Base-by-base conservation (phyloP, 2,329 filamentous ascomycete genomes). In the Colletotrichum caudatum region DNA sequence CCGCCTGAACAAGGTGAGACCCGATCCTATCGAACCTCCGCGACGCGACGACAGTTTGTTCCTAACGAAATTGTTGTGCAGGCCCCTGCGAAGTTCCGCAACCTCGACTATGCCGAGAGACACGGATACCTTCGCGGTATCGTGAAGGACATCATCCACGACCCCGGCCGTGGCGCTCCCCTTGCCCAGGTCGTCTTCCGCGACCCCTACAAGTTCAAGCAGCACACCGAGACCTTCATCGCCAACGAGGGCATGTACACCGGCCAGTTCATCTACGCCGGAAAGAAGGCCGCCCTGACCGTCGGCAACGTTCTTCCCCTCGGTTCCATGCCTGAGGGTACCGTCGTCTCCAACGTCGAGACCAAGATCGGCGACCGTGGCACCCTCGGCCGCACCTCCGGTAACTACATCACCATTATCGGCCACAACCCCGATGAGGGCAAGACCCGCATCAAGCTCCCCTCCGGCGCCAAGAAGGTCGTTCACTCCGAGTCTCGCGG, bases 181-280 rank as follows among this genome's bases (percentile, higher is more conserved):
- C 94, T 99, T 83, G 96, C 96, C 84, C 94, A 94, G 87, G 95
- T 99, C 82, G 88, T 91, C 80, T 99, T 99, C 94, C 95, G 96
- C 81, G 93, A 97, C 87, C 94, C 96, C 81, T 99, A 99, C 93
- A 91, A 92, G 86, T 98, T 94, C 93, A 97, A 97, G 92, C 92
- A 95, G 84, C 88, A 94, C 85, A 95, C 93, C 85, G 95, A 99
- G 92, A 99, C 96, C 80, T 98, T 99, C 92, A 99, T 99, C 84
- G 96, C 96, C 87, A 99, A 98, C 89, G 96, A 98, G 90, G 96
- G 96, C 89, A 98, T 98, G 95, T 99, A 98, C 94, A 98, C 96
- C 78, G 96, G 96, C 84, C 96, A 99, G 88, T 99, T 99, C 91
- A 94, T 99, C 92, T 99, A 99, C 88, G 96, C 95, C 84, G 96